Evolutionary conservation across 805 yeast genomes (phyloP), one percentile per base, ranked within the genome.

Genomic region (Saturnispora sanitii): DNA sequence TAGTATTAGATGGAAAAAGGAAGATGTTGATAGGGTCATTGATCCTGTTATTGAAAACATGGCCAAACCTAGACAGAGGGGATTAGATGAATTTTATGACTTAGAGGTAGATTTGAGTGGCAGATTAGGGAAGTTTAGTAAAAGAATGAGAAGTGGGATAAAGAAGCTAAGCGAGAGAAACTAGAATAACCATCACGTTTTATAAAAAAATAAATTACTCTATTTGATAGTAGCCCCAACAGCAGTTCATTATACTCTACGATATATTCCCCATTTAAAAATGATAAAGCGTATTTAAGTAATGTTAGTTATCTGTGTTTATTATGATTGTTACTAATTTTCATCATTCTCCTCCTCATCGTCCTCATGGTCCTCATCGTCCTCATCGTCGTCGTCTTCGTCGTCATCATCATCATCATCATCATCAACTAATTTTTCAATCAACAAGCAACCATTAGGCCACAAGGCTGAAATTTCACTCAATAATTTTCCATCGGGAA

Each of bases 1-100:
- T 35, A 75, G 75, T 34, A 77, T 87, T 7, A 87, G 88, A 2
- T 94, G 99, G 96, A 63, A 71, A 2, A 77, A 76, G 51, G 77
- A 70, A 7, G 70, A 75, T 44, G 79, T 85, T 2, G 94, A 90
- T 53, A 88, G 84, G 52, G 79, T 87, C 3, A 64, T 92, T 55
- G 68, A 88, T 16, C 99, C 98, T 3, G 72, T 92, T 41, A 79
- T 92, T 15, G 71, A 78, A 49, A 87, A 81, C 50, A 71, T 87
- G 64, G 87, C 87, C 56, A 68, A 71, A 46, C 74, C 77, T 45
- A 12, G 17, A 17, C 90, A 82, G 50, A 58, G 74, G 3, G 76
- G 79, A 0, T 58, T 82, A 16, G 74, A 71, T 11, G 86, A 79
- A 54, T 82, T 80, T 52, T 81, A 80, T 56, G 82, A 85, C 0